These are phyloP conservation scores for Mikania micrantha DNA, from an alignment of 129 eudicot species.

Conservation along the genomic window DNA sequence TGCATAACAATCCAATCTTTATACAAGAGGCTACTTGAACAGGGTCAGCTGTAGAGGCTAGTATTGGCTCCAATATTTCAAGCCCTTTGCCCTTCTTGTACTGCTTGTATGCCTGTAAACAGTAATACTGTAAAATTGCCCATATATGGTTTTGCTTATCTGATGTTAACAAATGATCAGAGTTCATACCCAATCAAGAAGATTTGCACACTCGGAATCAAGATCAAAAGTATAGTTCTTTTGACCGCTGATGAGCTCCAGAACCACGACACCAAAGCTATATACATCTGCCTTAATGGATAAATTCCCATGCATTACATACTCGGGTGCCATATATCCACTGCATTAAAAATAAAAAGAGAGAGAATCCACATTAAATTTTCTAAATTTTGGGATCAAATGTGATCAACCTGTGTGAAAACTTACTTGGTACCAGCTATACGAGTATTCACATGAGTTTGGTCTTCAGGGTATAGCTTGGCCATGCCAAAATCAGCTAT, in stretches of 20 bases:
- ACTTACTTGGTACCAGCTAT: constrained; percentile 89
- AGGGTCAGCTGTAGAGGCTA: constrained; percentile 53
- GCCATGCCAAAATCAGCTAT: constrained; percentile 96
- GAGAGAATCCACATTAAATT: background rate
- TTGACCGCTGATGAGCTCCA: constrained; percentile 78
- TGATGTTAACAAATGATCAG: background rate
- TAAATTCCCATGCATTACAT: constrained; percentile 57
- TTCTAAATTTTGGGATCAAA: background rate
- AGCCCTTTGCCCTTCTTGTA: constrained; percentile 61
- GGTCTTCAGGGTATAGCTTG: constrained; percentile 56
- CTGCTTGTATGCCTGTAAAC: constrained; percentile 62
- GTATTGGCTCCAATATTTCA: constrained; percentile 59
- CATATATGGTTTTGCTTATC: background rate
- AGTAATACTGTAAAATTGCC: background rate
- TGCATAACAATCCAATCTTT: constrained; percentile 66
- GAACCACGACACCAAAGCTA: constrained; percentile 73
- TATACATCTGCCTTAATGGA: constrained; percentile 72
- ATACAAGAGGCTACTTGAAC: constrained; percentile 66
- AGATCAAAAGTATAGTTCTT: constrained; percentile 52
- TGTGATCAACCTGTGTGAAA: background rate
- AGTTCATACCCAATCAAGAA: constrained; percentile 75
- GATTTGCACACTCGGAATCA: constrained; percentile 44
- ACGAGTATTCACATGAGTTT: constrained; percentile 77
- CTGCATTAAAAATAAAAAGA: constrained; percentile 27
- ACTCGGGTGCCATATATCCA: constrained; percentile 94